Evolutionary conservation across 1,284 basidiomycete species (phyloP).

Genomic region (Agaricales sp.): DNA sequence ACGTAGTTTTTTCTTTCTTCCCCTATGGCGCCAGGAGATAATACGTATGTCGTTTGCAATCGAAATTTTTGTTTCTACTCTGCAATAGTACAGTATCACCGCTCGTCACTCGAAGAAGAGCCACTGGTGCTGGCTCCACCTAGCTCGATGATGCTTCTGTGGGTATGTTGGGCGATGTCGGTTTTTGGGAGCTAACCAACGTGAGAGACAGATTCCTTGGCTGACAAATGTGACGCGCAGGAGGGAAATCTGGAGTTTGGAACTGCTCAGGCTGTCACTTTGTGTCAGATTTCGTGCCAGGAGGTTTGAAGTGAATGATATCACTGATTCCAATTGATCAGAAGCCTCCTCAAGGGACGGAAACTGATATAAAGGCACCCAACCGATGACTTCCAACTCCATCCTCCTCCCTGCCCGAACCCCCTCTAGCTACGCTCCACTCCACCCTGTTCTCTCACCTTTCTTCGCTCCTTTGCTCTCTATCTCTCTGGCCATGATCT

Average conservation of each 20-base stretch:
- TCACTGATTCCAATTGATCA: too few species aligned
- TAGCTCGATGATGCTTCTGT: neutral
- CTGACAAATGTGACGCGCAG: neutral
- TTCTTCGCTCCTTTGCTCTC: neutral
- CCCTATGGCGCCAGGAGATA: neutral
- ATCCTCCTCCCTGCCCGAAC: too few species aligned
- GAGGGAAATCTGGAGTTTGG: too few species aligned
- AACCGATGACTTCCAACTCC: neutral
- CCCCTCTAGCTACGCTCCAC: neutral
- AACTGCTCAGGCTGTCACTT: too few species aligned
- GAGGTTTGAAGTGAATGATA: too few species aligned
- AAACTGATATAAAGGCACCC: neutral
- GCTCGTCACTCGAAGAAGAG: too few species aligned
- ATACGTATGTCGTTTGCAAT: neutral
- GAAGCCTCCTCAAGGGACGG: too few species aligned
- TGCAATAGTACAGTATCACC: neutral
- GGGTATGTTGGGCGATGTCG: too few species aligned
- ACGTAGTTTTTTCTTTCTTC: neutral
- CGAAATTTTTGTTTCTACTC: neutral
- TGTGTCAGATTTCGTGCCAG: too few species aligned
- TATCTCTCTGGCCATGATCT: constrained; percentile 41
- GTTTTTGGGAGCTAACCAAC: neutral
- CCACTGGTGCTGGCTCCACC: too few species aligned
- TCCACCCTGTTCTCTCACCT: neutral
- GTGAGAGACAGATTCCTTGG: neutral